A percentile compares a stretch with the other conserved stretches of the same genome.
phyloP scores from a whole-genome alignment of 768 basidiomycete species.

The Collybia nuda region DNA sequence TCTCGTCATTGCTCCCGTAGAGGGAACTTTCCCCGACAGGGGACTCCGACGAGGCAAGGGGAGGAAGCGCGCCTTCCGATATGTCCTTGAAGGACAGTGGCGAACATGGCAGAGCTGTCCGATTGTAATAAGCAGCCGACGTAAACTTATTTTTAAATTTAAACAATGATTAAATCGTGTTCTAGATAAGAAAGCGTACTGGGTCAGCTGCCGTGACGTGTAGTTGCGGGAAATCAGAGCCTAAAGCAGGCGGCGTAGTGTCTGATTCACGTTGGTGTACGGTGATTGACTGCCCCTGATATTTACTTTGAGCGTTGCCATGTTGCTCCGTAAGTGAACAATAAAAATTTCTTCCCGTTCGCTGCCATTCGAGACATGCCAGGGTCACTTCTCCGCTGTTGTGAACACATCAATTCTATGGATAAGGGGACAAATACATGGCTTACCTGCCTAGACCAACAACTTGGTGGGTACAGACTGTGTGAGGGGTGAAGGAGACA shows the following conservation, averaged over 20 bases:
- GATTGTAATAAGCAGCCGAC: conserved; percentile 51
- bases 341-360: conserved; percentile 28
- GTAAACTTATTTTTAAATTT: conserved; percentile 47
- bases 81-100: conserved; percentile 63
- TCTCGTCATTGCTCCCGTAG: neutral
- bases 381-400: conserved; percentile 64
- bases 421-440: neutral
- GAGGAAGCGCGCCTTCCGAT: conserved; percentile 53
- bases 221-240: conserved; percentile 30
- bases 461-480: neutral
- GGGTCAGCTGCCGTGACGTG: conserved; percentile 49
- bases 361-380: conserved; percentile 63
- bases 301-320: too few species aligned
- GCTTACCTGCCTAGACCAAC: conserved; percentile 27
- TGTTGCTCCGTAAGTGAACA: neutral
- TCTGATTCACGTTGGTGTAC: conserved; percentile 17
- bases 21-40: neutral
- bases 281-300: conserved; percentile 6
- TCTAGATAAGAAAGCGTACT: conserved; percentile 29
- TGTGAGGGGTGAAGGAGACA: conserved; percentile 27
- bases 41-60: conserved; percentile 17
- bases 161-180: neutral
- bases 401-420: conserved; percentile 4
- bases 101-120: conserved; percentile 55
- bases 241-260: conserved; percentile 29